Evolutionary conservation across 768 basidiomycete species (phyloP), one percentile per base, ranked within the genome.

Genomic region (Podaxis rugospora): DNA sequence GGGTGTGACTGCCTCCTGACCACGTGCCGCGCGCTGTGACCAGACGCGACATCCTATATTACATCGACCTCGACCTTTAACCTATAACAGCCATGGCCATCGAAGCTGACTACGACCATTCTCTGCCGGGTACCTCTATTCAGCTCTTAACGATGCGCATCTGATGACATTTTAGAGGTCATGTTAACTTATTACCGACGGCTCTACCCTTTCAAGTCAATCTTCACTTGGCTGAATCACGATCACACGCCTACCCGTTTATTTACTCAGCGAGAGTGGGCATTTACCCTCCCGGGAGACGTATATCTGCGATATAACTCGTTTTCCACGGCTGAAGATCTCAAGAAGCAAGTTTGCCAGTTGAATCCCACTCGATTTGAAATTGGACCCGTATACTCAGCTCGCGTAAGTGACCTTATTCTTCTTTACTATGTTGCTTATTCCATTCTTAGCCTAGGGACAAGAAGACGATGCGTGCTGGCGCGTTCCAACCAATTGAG

Each of bases 161-260:
- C 47, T 63, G 37, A 60, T 28, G 53, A 39, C 16, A 47, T 36
- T 13, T 13, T 37, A 80, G 78, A 80, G 72, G 75, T 81, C 25
- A 79, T 84, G 80, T 72, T 80, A 32, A 72, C 78, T 3, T 99
- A 94, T 74, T 98, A 99, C 76, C 81, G 87, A 46, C 84, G 93
- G 49, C 78, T 98, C 1, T 98, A 96, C 72, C 97, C 97, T 2
- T 98, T 93, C 83, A 91, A 94, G 70, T 89, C 93, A 0, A 83
- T 98, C 64, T 98, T 89, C 75, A 82, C 83, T 62, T 99, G 97
- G 97, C 80, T 99, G 23, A 98, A 98, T 70, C 96, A 98, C 64
- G 90, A 89, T 64, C 89, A 92, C 63, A 77, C 80, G 58, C 84
- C 95, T 1, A 83, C 87, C 11, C 86, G 84, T 62, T 84, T 92